Evolutionary conservation across 192 early-diverging fungal species (phyloP).

Genomic region (Mortierella alpina): DNA sequence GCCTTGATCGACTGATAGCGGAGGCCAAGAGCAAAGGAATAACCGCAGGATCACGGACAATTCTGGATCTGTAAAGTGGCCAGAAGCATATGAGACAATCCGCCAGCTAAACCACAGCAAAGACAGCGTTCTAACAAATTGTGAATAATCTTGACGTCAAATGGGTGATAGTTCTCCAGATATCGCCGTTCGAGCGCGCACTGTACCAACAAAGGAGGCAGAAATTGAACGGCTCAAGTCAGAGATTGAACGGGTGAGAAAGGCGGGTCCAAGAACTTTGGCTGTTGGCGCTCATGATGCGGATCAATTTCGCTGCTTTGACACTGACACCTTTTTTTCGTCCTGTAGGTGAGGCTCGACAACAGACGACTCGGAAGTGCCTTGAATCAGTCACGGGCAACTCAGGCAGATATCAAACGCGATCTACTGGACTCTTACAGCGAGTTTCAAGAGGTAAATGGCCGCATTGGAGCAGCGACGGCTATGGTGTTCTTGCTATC

Average conservation of each 20-base stretch:
- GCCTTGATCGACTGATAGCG: conserved; percentile 45
- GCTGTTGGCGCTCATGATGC: neutral
- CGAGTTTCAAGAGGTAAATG: conserved; percentile 37
- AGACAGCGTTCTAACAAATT: neutral
- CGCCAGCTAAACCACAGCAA: neutral
- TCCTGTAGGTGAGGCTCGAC: conserved; percentile 30
- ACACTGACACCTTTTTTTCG: neutral
- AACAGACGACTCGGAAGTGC: conserved; percentile 39
- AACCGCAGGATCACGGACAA: conserved; percentile 35
- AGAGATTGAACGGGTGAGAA: conserved; percentile 29
- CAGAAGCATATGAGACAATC: neutral
- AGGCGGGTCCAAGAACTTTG: neutral
- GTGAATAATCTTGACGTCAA: neutral
- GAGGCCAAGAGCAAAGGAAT: conserved; percentile 38
- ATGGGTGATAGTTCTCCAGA: conserved; percentile 24
- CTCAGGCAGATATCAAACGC: conserved; percentile 26
- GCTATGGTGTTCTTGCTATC: neutral
- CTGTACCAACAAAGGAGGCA: conserved; percentile 50
- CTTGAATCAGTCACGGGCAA: conserved; percentile 33
- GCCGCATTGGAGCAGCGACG: neutral
- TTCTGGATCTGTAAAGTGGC: conserved; percentile 33
- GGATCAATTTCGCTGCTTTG: neutral
- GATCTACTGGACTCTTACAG: conserved; percentile 35
- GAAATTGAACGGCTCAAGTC: conserved; percentile 48
- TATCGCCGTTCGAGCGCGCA: conserved; percentile 38